Evolutionary conservation across 306 rosid species (phyloP).

Genomic region (Cicer pinnatifidum): DNA sequence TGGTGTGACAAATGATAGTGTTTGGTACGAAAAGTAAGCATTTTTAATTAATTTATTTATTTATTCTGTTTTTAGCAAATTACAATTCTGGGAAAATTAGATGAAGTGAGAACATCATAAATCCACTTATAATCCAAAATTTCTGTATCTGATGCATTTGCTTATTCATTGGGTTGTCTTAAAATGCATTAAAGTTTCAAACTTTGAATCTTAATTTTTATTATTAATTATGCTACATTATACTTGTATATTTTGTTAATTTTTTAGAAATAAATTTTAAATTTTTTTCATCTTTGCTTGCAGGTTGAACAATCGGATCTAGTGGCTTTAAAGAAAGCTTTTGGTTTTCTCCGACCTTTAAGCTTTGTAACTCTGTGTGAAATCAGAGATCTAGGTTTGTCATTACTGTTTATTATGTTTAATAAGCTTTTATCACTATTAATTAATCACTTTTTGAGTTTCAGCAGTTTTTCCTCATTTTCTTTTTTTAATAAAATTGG

Average conservation of each 20-base stretch:
- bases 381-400: slow-evolving; percentile 55
- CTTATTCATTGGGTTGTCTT: background rate
- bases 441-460: slow-evolving; percentile 32
- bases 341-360: slow-evolving; percentile 39
- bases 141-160: background rate
- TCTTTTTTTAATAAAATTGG: background rate
- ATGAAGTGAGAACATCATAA: background rate
- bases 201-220: slow-evolving; percentile 15
- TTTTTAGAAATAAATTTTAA: background rate
- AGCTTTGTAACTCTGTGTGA: slow-evolving; percentile 24
- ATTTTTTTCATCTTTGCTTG: slow-evolving; percentile 26
- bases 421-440: background rate
- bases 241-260: slow-evolving; percentile 2
- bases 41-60: background rate
- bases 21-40: slow-evolving; percentile 14
- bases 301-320: slow-evolving; percentile 70
- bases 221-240: slow-evolving; percentile 38
- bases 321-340: slow-evolving; percentile 44
- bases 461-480: slow-evolving; percentile 13
- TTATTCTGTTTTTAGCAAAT: background rate
- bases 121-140: background rate
- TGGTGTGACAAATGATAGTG: background rate
- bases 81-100: slow-evolving; percentile 18
- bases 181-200: slow-evolving; percentile 11
- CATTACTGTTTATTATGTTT: slow-evolving; percentile 31